phyloP scores from a whole-genome alignment of 2,329 filamentous ascomycete genomes.

The Fusarium odoratissimum region DNA sequence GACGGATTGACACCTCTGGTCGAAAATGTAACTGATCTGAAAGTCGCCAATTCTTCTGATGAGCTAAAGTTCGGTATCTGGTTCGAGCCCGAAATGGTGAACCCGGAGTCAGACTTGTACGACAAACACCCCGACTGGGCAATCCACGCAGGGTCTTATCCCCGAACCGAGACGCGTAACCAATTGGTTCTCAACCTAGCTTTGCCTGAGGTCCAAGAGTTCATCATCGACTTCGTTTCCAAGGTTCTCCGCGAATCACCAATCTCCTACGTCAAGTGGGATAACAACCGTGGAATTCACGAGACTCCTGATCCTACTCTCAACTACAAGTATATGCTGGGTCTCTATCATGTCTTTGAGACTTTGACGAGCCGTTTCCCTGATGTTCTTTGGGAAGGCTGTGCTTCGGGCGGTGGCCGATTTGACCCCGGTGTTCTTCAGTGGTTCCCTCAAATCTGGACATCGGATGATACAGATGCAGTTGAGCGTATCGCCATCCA shows the following conservation, averaged over 20 bases:
- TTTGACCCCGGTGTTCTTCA: slow-evolving; percentile 73
- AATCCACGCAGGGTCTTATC: slow-evolving; percentile 66
- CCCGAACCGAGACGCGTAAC: slow-evolving; percentile 65
- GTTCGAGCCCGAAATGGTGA: slow-evolving; percentile 77
- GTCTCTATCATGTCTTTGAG: slow-evolving; percentile 72
- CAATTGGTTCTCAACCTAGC: slow-evolving; percentile 73
- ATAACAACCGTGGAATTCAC: slow-evolving; percentile 74
- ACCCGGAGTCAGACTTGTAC: slow-evolving; percentile 70
- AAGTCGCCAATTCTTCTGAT: slow-evolving; percentile 57
- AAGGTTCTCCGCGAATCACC: slow-evolving; percentile 64
- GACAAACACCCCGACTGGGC: slow-evolving; percentile 72
- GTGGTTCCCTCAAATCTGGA: slow-evolving; percentile 75
- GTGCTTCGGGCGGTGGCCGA: slow-evolving; percentile 71
- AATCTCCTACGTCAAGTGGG: slow-evolving; percentile 74
- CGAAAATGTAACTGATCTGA: slow-evolving; percentile 60
- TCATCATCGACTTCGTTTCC: slow-evolving; percentile 67
- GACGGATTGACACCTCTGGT: slow-evolving; percentile 65
- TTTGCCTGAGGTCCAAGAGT: slow-evolving; percentile 71
- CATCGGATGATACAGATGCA: slow-evolving; percentile 73
- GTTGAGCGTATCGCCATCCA: slow-evolving; percentile 71
- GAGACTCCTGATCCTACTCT: slow-evolving; percentile 65
- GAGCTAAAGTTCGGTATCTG: slow-evolving; percentile 72
- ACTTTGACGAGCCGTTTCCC: slow-evolving; percentile 70
- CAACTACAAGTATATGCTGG: slow-evolving; percentile 71
- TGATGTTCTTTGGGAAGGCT: slow-evolving; percentile 73